Evolutionary conservation across 2,329 filamentous ascomycete genomes (phyloP).

Genomic region (Davidsoniella australis): DNA sequence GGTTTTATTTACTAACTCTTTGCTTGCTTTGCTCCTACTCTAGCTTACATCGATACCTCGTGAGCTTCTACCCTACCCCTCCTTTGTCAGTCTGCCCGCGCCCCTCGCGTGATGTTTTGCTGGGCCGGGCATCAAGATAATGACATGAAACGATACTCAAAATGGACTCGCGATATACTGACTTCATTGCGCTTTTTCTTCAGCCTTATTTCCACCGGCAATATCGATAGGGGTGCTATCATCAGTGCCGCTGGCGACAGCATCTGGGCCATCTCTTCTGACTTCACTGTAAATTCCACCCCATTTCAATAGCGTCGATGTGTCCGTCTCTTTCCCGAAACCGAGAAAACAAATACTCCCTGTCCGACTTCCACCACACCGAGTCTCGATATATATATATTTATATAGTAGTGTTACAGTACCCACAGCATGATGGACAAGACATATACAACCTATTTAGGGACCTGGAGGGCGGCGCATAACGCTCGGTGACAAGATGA

Average conservation of each 20-base stretch:
- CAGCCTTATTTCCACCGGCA: slow-evolving; percentile 64
- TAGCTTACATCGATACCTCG: slow-evolving; percentile 36
- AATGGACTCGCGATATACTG: slow-evolving; percentile 8
- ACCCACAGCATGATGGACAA: too few relatives aligned
- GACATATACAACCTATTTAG: too few relatives aligned
- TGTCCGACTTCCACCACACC: not conserved
- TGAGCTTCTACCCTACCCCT: slow-evolving; percentile 18
- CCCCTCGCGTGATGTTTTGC: not conserved
- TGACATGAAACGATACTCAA: slow-evolving; percentile 13
- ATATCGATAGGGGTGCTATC: slow-evolving; percentile 73
- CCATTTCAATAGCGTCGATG: not conserved
- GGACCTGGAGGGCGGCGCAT: too few relatives aligned
- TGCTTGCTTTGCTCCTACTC: slow-evolving; percentile 10
- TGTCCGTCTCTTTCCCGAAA: not conserved
- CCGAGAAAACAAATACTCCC: not conserved
- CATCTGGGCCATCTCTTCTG: slow-evolving; percentile 54
- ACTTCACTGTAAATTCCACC: slow-evolving; percentile 51
- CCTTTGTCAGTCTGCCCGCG: not conserved
- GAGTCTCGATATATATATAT: too few relatives aligned
- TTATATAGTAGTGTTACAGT: too few relatives aligned
- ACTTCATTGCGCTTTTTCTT: slow-evolving; percentile 12
- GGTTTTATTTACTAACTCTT: slow-evolving; percentile 16
- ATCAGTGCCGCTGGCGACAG: slow-evolving; percentile 67
- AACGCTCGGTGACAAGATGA: not conserved
- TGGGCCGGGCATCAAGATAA: not conserved